phyloP scores from a whole-genome alignment of 2,329 filamentous ascomycete species.

The Botrytis porri region DNA sequence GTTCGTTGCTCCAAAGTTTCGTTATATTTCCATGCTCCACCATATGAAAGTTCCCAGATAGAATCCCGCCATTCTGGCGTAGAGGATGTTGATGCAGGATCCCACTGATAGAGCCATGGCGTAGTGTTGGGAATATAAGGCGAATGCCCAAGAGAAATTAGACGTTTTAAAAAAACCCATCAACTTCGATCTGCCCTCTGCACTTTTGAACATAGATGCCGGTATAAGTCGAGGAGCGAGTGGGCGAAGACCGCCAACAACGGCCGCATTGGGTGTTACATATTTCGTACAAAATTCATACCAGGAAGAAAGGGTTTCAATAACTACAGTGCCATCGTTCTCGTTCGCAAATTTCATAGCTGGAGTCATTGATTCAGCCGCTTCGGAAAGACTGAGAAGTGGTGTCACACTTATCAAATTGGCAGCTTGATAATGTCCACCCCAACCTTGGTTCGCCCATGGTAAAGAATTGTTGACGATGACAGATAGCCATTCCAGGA shows the following conservation, averaged over 20 bases:
- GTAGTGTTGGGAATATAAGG: conserved; percentile 24
- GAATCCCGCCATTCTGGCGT: conserved; percentile 24
- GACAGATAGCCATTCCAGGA: conserved; percentile 21
- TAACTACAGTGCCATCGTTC: conserved; percentile 18
- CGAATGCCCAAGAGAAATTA: conserved; percentile 19
- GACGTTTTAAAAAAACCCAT: conserved; percentile 19
- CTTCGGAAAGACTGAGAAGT: conserved; percentile 23
- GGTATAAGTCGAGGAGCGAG: conserved; percentile 21
- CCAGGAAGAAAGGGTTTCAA: conserved; percentile 23
- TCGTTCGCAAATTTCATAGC: conserved; percentile 19
- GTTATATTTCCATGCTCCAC: conserved; percentile 19
- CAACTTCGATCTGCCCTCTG: conserved; percentile 16
- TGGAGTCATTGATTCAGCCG: conserved; percentile 22
- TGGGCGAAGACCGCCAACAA: conserved; percentile 19
- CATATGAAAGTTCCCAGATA: conserved; percentile 23
- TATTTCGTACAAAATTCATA: conserved; percentile 25
- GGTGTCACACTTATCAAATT: conserved; percentile 24
- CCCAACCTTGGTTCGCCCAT: conserved; percentile 28
- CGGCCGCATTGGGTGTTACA: conserved; percentile 19
- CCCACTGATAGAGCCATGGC: conserved; percentile 23
- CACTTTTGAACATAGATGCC: conserved; percentile 19
- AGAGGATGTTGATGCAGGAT: conserved; percentile 24
- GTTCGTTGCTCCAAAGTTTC: conserved; percentile 15
- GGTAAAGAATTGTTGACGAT: conserved; percentile 23
- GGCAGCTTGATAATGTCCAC: conserved; percentile 22